Percentiles rank a stretch among this genome's conserved stretches.
Conservation (phyloP, 805 yeast species). For the Candida odintsovae region DNA sequence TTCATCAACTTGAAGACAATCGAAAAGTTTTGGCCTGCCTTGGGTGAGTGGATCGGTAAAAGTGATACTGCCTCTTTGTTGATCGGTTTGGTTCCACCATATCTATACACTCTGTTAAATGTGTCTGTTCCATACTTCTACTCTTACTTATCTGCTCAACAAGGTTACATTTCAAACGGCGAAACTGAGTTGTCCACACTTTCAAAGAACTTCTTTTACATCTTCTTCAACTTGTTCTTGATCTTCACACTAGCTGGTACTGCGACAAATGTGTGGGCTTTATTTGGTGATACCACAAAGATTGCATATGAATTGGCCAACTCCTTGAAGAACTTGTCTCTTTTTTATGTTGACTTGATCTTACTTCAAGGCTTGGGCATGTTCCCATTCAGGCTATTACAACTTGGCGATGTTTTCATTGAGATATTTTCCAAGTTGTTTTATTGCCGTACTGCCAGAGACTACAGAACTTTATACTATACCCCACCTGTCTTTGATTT, state of each 20-base stretch:
- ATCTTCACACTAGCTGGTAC: constrained; percentile 95
- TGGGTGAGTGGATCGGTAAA: constrained; percentile 71
- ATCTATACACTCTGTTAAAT: constrained; percentile 81
- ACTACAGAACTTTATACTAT: constrained; percentile 63
- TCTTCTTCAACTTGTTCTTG: constrained; percentile 87
- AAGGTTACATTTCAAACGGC: constrained; percentile 87
- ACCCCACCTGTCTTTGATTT: constrained; percentile 86
- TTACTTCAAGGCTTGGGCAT: constrained; percentile 81
- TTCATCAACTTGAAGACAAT: constrained; percentile 76
- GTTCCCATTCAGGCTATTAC: constrained; percentile 80
- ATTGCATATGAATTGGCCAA: constrained; percentile 83
- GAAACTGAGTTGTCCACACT: constrained; percentile 90
- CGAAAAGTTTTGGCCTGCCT: constrained; percentile 71
- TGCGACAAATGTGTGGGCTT: constrained; percentile 73
- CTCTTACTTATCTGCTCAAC: constrained; percentile 74
- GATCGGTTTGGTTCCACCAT: constrained; percentile 77
- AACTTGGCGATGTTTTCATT: constrained; percentile 71
- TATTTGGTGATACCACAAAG: constrained; percentile 81
- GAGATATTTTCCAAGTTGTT: constrained; percentile 61
- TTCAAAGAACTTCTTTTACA: constrained; percentile 89
- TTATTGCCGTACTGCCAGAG: constrained; percentile 74
- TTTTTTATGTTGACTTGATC: constrained; percentile 86
- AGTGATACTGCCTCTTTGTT: constrained; percentile 60
- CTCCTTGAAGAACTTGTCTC: constrained; percentile 70
- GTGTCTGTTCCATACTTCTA: constrained; percentile 79